Evolutionary conservation across 2,329 filamentous ascomycete species (phyloP).

Genomic region (Aspergillus neoniger): DNA sequence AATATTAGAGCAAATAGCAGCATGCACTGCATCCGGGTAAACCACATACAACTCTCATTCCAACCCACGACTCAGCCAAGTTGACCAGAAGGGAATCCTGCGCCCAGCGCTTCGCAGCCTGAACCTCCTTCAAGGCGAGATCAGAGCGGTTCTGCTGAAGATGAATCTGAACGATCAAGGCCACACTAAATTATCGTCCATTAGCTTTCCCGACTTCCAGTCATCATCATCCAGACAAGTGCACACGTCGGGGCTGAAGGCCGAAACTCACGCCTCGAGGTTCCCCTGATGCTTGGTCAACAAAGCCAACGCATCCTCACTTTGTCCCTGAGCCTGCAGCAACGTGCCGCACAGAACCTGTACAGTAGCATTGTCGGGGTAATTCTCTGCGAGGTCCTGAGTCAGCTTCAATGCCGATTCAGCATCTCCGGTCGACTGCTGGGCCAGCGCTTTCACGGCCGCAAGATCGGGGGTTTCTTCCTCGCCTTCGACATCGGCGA

Average conservation of each 20-base stretch:
- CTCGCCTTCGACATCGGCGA: conserved; percentile 66
- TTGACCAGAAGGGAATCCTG: conserved; percentile 94
- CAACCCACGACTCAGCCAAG: conserved; percentile 93
- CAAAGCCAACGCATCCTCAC: conserved; percentile 80
- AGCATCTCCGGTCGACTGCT: conserved; percentile 61
- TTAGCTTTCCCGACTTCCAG: background rate
- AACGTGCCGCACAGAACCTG: conserved; percentile 82
- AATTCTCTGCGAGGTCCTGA: conserved; percentile 67
- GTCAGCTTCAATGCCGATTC: conserved; percentile 64
- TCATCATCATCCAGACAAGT: no score
- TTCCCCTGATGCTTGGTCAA: conserved; percentile 82
- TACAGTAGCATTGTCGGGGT: conserved; percentile 74
- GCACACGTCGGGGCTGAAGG: background rate
- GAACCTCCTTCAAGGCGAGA: conserved; percentile 85
- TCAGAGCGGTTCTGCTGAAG: conserved; percentile 89
- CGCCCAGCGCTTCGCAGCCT: conserved; percentile 84
- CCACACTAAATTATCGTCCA: conserved; percentile 56
- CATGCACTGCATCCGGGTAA: background rate
- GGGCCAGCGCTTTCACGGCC: conserved; percentile 75
- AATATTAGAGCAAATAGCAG: no score
- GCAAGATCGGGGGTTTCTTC: conserved; percentile 70
- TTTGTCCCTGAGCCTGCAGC: conserved; percentile 74
- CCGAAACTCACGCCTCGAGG: conserved; percentile 67
- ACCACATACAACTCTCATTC: conserved; percentile 71
- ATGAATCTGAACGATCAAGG: conserved; percentile 88